Evolutionary conservation across 805 yeast genomes (phyloP).

Genomic region (Kodamaea neixiangensis): DNA sequence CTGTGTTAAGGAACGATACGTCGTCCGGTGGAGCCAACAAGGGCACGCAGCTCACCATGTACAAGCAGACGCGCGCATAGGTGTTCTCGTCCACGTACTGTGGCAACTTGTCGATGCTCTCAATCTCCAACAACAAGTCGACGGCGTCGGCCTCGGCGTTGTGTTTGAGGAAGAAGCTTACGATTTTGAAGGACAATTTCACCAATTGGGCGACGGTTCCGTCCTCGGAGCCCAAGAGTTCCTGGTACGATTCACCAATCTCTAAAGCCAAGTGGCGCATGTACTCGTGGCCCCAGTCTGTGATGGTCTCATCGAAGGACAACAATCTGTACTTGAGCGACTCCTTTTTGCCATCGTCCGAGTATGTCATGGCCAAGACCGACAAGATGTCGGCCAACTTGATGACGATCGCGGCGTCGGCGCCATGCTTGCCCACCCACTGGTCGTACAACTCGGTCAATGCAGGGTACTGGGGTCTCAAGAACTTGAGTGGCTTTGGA

Average conservation of each 20-base stretch:
- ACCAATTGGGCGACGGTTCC: slow-evolving; percentile 47
- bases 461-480: slow-evolving; percentile 81
- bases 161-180: slow-evolving; percentile 87
- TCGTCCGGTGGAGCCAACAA: slow-evolving; percentile 95
- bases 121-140: slow-evolving; percentile 87
- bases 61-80: slow-evolving; percentile 85
- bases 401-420: slow-evolving; percentile 43
- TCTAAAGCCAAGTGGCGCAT: slow-evolving; percentile 94
- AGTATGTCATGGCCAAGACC: slow-evolving; percentile 91
- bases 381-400: slow-evolving; percentile 86
- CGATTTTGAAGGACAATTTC: slow-evolving; percentile 70
- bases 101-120: slow-evolving; percentile 78
- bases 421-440: slow-evolving; percentile 50
- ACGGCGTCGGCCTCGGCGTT: slow-evolving; percentile 99
- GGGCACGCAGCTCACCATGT: slow-evolving; percentile 96
- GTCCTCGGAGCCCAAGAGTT: slow-evolving; percentile 40
- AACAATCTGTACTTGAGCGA: slow-evolving; percentile 76
- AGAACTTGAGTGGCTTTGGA: slow-evolving; percentile 95
- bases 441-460: slow-evolving; percentile 63
- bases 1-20: slow-evolving; percentile 79
- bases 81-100: slow-evolving; percentile 83
- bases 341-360: slow-evolving; percentile 77
- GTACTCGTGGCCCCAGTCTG: slow-evolving; percentile 98
- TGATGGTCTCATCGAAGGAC: slow-evolving; percentile 57
- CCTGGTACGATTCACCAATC: slow-evolving; percentile 84